These are phyloP conservation scores for Ilex aquifolium DNA, from an alignment of 257 asterid genomes.

Conservation along the genomic window DNA sequence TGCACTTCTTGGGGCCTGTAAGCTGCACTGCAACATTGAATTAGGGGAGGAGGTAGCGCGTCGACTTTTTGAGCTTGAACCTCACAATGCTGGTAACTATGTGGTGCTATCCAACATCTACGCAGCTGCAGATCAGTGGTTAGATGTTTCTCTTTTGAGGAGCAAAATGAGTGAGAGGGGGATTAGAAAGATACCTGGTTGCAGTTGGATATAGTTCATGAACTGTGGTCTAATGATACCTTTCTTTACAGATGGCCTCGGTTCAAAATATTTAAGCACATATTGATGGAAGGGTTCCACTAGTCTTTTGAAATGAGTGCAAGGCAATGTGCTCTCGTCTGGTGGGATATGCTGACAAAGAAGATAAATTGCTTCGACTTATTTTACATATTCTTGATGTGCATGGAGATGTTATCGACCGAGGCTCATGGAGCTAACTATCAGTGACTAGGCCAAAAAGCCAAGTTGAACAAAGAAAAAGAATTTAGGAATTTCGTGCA, in stretches of 20 bases:
- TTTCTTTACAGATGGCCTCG: neutral
- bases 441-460: too few species aligned
- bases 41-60: conserved; percentile 49
- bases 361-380: neutral
- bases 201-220: conserved; percentile 29
- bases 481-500: neutral
- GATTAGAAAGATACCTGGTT: conserved; percentile 53
- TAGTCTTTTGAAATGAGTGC: neutral
- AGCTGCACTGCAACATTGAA: conserved; percentile 46
- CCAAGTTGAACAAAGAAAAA: too few species aligned
- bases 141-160: conserved; percentile 47
- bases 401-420: neutral
- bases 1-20: conserved; percentile 72
- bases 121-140: conserved; percentile 63
- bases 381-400: neutral
- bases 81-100: conserved; percentile 51
- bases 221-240: neutral
- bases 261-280: neutral
- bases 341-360: neutral
- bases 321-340: neutral
- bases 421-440: too few species aligned
- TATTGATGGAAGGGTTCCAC: neutral
- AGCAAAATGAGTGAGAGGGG: conserved; percentile 51
- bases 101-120: conserved; percentile 68
- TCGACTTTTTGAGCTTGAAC: conserved; percentile 63